These are phyloP conservation scores for Rhizopus microsporus DNA, from an alignment of 371 early-diverging fungal species.

Conservation along the genomic window DNA sequence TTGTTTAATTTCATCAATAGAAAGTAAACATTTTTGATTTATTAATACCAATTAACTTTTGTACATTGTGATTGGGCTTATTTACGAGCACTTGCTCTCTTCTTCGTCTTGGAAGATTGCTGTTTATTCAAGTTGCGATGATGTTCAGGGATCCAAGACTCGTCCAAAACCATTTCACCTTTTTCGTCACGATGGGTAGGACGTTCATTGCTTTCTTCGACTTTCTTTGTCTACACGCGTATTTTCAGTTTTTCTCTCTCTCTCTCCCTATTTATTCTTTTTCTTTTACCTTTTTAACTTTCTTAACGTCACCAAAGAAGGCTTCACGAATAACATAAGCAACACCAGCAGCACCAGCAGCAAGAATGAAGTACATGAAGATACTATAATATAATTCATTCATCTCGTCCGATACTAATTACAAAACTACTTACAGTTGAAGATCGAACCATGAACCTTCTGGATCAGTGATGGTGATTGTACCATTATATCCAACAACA, in stretches of 20 bases:
- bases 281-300: conserved; percentile 30
- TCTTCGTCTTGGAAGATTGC: conserved; percentile 47
- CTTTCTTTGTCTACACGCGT: conserved; percentile 31
- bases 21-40: not conserved
- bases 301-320: conserved; percentile 41
- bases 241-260: not conserved
- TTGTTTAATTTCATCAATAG: too few species aligned
- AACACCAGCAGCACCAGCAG: conserved; percentile 45
- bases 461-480: conserved; percentile 46
- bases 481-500: conserved; percentile 46
- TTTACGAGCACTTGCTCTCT: conserved; percentile 28
- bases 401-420: not conserved
- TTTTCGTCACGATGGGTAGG: conserved; percentile 54
- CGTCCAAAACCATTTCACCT: conserved; percentile 53
- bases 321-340: conserved; percentile 46
- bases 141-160: conserved; percentile 53
- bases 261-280: not conserved
- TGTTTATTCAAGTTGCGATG: conserved; percentile 38
- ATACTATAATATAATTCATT: conserved; percentile 18
- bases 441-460: conserved; percentile 47
- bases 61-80: not conserved
- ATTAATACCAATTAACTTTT: not conserved
- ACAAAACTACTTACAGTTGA: conserved; percentile 45
- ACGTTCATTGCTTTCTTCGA: conserved; percentile 29
- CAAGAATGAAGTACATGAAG: conserved; percentile 46